phyloP scores from a whole-genome alignment of 805 yeast species.

The Monosporozyma aquatica region DNA sequence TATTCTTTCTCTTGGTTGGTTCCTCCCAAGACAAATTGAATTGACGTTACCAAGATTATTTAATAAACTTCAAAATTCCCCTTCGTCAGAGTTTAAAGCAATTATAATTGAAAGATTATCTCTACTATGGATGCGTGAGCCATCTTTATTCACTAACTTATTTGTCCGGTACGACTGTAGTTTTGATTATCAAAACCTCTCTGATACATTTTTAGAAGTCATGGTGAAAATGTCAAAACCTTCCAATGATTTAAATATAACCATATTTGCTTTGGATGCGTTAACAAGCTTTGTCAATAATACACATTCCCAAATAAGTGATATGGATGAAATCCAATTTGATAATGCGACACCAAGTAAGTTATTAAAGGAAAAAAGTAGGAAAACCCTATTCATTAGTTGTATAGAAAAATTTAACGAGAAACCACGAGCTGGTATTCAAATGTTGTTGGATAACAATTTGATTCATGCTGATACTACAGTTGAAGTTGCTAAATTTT shows the following conservation, averaged over 20 bases:
- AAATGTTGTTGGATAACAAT: conserved; percentile 49
- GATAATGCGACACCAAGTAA: conserved; percentile 18
- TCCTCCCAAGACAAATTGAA: conserved; percentile 75
- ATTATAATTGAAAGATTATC: conserved; percentile 77
- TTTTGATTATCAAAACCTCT: conserved; percentile 72
- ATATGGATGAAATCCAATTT: conserved; percentile 16
- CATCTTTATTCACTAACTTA: conserved; percentile 62
- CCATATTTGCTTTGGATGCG: conserved; percentile 90
- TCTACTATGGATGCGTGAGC: conserved; percentile 70
- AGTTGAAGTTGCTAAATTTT: conserved; percentile 62
- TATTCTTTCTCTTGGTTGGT: conserved; percentile 53
- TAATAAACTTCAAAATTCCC: conserved; percentile 24
- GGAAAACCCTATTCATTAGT: conserved; percentile 65
- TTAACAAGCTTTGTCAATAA: conserved; percentile 59
- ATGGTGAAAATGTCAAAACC: conserved; percentile 60
- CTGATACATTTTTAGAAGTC: conserved; percentile 55
- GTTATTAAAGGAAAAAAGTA: conserved; percentile 29
- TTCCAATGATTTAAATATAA: conserved; percentile 79
- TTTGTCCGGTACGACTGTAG: conserved; percentile 87
- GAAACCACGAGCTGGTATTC: conserved; percentile 68
- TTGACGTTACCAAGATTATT: conserved; percentile 58
- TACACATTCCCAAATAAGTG: conserved; percentile 39
- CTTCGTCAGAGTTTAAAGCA: conserved; percentile 45
- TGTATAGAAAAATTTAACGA: conserved; percentile 71
- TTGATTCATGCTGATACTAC: conserved; percentile 47